Conservation (phyloP, 805 yeast species). For the Candida piceae region DNA sequence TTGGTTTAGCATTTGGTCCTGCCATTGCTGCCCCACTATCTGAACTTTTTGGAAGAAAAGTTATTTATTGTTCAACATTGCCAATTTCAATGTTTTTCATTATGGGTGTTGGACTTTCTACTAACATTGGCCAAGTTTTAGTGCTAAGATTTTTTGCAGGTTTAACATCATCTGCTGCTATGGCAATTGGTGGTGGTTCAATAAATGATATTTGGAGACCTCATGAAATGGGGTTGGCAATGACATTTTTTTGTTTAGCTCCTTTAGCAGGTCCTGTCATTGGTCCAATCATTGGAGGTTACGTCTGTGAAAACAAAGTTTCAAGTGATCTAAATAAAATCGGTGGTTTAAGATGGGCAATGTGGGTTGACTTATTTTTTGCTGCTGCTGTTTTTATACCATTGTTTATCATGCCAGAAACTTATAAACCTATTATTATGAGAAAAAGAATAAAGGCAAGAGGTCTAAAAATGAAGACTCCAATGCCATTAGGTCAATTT, state of each 20-base stretch:
- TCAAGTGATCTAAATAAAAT: constrained; percentile 12
- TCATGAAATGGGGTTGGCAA: constrained; percentile 62
- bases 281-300: constrained; percentile 73
- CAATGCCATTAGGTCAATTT: constrained; percentile 32
- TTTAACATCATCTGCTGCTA: constrained; percentile 71
- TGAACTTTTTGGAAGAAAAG: constrained; percentile 63
- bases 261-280: constrained; percentile 78
- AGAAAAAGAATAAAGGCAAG: constrained; percentile 55
- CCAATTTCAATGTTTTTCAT: constrained; percentile 67
- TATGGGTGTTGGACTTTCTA: constrained; percentile 67
- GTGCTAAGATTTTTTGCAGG: constrained; percentile 74
- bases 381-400: constrained; percentile 51
- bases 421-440: constrained; percentile 66
- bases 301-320: constrained; percentile 49
- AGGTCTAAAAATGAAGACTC: constrained; percentile 43
- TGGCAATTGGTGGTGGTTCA: constrained; percentile 83
- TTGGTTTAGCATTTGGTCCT: constrained; percentile 72
- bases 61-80: constrained; percentile 53
- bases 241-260: constrained; percentile 72
- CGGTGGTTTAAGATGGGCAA: constrained; percentile 62
- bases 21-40: constrained; percentile 68
- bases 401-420: constrained; percentile 53
- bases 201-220: constrained; percentile 72
- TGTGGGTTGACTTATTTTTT: constrained; percentile 68
- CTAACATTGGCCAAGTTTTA: constrained; percentile 54